Conservation (phyloP, 805 yeast genomes). For the Deakozyma indianensis region DNA sequence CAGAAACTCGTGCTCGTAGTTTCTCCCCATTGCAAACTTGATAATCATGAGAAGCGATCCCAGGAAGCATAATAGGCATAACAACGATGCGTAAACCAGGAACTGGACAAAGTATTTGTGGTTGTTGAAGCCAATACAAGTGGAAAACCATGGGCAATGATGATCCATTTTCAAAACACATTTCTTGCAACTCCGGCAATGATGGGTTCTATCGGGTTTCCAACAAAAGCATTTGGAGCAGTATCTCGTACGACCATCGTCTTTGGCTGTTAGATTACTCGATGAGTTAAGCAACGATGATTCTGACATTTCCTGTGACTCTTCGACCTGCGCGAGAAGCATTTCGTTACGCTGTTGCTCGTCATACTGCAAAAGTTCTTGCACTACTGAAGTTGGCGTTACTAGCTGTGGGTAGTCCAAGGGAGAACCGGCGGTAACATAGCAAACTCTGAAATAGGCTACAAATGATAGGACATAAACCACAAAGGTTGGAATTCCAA, state of each 20-base stretch:
- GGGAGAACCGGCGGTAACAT: slow-evolving; percentile 22
- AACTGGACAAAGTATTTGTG: slow-evolving; percentile 72
- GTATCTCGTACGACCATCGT: slow-evolving; percentile 25
- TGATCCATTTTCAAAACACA: slow-evolving; percentile 42
- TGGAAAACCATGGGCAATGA: slow-evolving; percentile 84
- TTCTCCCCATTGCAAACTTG: slow-evolving; percentile 9
- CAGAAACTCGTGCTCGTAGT: slow-evolving; percentile 25
- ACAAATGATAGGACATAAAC: slow-evolving; percentile 12
- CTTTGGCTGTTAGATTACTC: slow-evolving; percentile 23
- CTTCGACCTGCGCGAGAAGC: not conserved
- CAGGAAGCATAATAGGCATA: slow-evolving; percentile 28
- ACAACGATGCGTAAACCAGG: slow-evolving; percentile 37
- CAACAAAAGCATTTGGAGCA: slow-evolving; percentile 27
- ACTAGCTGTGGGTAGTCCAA: slow-evolving; percentile 8
- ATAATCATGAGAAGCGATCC: slow-evolving; percentile 19
- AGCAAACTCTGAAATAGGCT: slow-evolving; percentile 16
- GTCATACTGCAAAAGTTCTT: not conserved
- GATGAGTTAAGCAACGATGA: slow-evolving; percentile 5
- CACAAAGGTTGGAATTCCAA: slow-evolving; percentile 9
- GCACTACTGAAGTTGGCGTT: not conserved
- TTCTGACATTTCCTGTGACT: not conserved
- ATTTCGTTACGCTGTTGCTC: not conserved
- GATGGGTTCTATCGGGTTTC: slow-evolving; percentile 32
- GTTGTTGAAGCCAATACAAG: slow-evolving; percentile 72
- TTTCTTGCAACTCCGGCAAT: slow-evolving; percentile 24